Evolutionary conservation across 2,329 filamentous ascomycete species (phyloP).

Genomic region (Colletotrichum chlorophyti): DNA sequence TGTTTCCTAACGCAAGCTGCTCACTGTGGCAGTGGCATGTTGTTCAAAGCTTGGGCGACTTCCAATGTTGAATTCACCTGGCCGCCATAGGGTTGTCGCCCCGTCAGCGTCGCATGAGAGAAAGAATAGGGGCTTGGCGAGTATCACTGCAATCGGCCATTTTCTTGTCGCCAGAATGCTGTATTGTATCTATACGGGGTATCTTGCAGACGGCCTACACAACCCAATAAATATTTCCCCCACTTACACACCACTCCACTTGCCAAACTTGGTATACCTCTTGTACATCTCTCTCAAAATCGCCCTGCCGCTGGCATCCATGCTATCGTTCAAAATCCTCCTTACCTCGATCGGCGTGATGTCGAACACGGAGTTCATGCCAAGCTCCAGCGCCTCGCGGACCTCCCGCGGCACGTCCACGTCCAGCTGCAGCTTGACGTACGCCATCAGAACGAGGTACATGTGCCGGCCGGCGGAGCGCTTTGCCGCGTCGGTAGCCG

Average conservation of each 20-base stretch:
- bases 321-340: constrained; percentile 63
- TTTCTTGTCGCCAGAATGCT: neutral
- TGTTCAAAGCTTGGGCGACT: too few relatives aligned
- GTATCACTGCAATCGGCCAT: too few relatives aligned
- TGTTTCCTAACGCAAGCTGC: too few relatives aligned
- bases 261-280: constrained; percentile 67
- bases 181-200: constrained; percentile 24
- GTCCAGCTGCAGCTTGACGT: constrained; percentile 68
- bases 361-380: constrained; percentile 64
- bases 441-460: constrained; percentile 65
- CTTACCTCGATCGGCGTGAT: constrained; percentile 62
- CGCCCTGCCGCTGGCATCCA: constrained; percentile 65
- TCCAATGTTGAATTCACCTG: too few relatives aligned
- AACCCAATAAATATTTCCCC: too few relatives aligned
- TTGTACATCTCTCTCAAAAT: constrained; percentile 65
- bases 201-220: constrained; percentile 15
- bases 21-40: too few relatives aligned
- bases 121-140: too few relatives aligned
- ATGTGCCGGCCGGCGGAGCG: constrained; percentile 67
- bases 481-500: constrained; percentile 67
- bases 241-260: constrained; percentile 64
- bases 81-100: too few relatives aligned
- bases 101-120: too few relatives aligned
- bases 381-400: constrained; percentile 62
- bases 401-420: constrained; percentile 56